phyloP scores from a whole-genome alignment of 306 rosid species.

The Purshia tridentata region DNA sequence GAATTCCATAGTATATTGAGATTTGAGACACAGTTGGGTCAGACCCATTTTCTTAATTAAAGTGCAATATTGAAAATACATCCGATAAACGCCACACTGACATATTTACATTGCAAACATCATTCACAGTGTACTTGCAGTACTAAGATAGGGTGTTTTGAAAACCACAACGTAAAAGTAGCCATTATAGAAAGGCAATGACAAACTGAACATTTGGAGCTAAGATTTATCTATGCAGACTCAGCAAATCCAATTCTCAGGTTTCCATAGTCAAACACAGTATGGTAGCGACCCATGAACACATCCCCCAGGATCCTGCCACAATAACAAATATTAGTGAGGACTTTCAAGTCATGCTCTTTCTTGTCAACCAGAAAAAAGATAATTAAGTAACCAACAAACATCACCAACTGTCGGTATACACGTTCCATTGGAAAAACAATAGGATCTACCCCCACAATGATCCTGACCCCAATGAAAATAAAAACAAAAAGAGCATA shows the following conservation, averaged over 20 bases:
- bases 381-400: neutral
- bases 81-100: neutral
- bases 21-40: neutral
- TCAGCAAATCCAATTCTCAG: slow-evolving; percentile 63
- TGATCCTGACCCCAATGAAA: neutral
- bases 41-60: neutral
- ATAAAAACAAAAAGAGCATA: neutral
- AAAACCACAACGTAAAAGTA: neutral
- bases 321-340: neutral
- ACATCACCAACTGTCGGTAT: neutral
- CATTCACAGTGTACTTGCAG: neutral
- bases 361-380: neutral
- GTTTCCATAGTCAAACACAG: slow-evolving; percentile 65
- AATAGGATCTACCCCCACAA: neutral
- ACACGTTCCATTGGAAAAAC: neutral
- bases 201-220: neutral
- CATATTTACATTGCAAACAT: slow-evolving; percentile 25
- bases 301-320: slow-evolving; percentile 76
- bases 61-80: neutral
- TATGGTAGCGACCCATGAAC: slow-evolving; percentile 70
- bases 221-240: slow-evolving; percentile 44
- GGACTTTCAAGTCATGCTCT: neutral
- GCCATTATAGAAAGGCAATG: neutral
- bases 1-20: neutral
- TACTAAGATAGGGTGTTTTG: neutral